These are phyloP conservation scores for Avena eriantha DNA, from an alignment of 176 grass and related monocot genomes.

Conservation along the genomic window DNA sequence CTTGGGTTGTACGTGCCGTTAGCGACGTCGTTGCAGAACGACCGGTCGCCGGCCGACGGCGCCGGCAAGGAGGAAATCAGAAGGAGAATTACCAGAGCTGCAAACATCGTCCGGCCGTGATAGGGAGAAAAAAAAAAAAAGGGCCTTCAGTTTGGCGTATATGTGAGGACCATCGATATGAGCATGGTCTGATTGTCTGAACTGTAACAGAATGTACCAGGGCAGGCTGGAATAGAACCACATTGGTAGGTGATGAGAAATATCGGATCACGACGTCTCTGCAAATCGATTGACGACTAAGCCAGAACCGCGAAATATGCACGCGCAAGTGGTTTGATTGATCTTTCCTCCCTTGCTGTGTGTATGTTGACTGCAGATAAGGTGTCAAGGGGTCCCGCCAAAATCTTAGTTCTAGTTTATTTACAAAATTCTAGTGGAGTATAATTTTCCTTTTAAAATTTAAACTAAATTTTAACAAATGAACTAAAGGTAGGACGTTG, in stretches of 20 bases:
- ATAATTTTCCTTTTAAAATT: no score
- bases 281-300: neutral
- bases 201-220: neutral
- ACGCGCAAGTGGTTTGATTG: neutral
- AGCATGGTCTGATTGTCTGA: no score
- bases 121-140: neutral
- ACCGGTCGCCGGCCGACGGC: conserved; percentile 17
- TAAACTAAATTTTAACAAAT: no score
- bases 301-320: neutral
- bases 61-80: conserved; percentile 32
- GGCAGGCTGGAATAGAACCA: neutral
- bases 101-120: neutral
- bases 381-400: no score
- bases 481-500: no score
- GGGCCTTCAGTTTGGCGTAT: neutral
- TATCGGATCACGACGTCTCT: neutral
- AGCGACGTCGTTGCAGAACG: conserved; percentile 23
- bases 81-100: conserved; percentile 26
- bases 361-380: neutral
- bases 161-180: neutral
- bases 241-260: neutral
- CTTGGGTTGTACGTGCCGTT: neutral
- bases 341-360: neutral
- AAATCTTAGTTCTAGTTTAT: no score
- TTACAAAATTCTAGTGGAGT: no score